Conservation (phyloP, 2,329 filamentous ascomycete species). For the Aureobasidium pullulans region DNA sequence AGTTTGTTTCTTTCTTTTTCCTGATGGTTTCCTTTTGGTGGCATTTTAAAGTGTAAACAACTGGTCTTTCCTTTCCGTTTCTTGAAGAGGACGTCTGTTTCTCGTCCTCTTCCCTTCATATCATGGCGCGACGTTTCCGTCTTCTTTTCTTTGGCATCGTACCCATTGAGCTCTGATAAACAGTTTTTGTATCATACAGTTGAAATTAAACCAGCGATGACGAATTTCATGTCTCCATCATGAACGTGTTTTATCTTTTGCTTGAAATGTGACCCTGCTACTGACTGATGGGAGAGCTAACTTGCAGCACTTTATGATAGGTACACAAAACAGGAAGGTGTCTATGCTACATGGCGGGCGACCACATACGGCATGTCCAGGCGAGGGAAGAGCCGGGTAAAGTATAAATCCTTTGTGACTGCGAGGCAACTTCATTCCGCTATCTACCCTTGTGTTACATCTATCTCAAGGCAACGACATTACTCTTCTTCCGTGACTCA, state of each 20-base stretch:
- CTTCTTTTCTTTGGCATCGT: background rate
- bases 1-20: background rate
- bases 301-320: background rate
- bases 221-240: background rate
- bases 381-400: background rate
- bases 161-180: background rate
- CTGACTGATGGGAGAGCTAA: background rate
- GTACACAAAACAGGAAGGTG: slow-evolving; percentile 3
- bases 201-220: background rate
- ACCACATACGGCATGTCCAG: background rate
- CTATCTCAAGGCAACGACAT: background rate
- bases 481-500: background rate
- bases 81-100: background rate
- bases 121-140: background rate
- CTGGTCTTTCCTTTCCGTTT: background rate
- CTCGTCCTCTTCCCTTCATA: background rate
- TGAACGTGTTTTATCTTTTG: background rate
- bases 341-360: background rate
- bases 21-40: background rate
- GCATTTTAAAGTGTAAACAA: slow-evolving; percentile 5
- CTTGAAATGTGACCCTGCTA: background rate
- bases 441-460: background rate
- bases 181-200: slow-evolving; percentile 6
- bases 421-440: background rate
- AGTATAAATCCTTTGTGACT: background rate